Percentiles rank a stretch among this genome's conserved stretches.
These are phyloP conservation scores for Pichia scutulata DNA, from an alignment of 805 yeast species.

Conservation along the genomic window DNA sequence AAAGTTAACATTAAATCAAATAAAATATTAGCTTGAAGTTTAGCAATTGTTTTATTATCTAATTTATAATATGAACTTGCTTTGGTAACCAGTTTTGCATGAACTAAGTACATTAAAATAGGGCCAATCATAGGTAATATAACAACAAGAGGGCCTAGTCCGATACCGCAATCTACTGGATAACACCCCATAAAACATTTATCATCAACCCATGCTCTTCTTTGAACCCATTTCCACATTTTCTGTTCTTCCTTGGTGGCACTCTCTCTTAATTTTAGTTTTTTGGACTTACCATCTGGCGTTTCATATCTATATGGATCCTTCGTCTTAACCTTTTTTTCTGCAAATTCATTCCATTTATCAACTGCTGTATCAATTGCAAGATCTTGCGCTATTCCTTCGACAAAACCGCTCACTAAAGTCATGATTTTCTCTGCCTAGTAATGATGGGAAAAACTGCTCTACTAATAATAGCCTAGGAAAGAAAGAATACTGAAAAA, in stretches of 20 bases:
- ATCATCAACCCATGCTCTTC: slow-evolving; percentile 83
- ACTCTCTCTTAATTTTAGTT: slow-evolving; percentile 53
- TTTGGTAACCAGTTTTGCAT: slow-evolving; percentile 53
- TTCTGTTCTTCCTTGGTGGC: slow-evolving; percentile 52
- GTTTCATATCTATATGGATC: slow-evolving; percentile 57
- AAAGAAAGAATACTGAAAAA: no score
- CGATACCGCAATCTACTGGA: slow-evolving; percentile 67
- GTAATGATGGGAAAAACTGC: no score
- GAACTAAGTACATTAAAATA: slow-evolving; percentile 67
- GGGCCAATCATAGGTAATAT: slow-evolving; percentile 81
- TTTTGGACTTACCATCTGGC: slow-evolving; percentile 43
- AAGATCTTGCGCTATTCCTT: slow-evolving; percentile 11
- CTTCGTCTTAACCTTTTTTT: slow-evolving; percentile 51
- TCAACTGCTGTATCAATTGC: slow-evolving; percentile 33
- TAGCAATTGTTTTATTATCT: slow-evolving; percentile 52
- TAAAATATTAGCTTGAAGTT: slow-evolving; percentile 68
- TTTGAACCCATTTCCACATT: slow-evolving; percentile 67
- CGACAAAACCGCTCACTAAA: slow-evolving; percentile 1
- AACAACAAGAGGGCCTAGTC: slow-evolving; percentile 66
- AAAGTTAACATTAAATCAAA: slow-evolving; percentile 69
- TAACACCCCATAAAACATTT: slow-evolving; percentile 74
- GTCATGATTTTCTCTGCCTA: neutral
- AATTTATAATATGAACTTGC: slow-evolving; percentile 52
- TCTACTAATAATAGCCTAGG: no score
- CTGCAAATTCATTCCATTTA: slow-evolving; percentile 58